These are phyloP conservation scores for Exophiala sideris DNA, from an alignment of 2,329 filamentous ascomycete genomes.

Conservation along the genomic window DNA sequence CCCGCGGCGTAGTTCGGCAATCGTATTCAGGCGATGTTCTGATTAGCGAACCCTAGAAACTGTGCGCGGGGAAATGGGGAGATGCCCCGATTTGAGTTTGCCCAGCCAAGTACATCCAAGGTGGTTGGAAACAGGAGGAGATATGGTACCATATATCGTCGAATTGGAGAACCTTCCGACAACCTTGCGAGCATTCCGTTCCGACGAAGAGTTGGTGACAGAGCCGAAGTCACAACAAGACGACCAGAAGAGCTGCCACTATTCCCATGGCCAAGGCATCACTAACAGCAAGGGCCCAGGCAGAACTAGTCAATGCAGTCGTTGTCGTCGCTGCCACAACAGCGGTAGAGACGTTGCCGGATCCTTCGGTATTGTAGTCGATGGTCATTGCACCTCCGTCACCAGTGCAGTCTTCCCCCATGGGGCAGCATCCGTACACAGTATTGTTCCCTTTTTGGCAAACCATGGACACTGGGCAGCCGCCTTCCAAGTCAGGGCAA, in stretches of 20 bases:
- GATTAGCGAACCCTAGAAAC: too few relatives aligned
- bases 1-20: too few relatives aligned
- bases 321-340: constrained; percentile 4
- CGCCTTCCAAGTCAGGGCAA: constrained; percentile 25
- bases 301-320: constrained; percentile 3
- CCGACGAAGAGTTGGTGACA: too few relatives aligned
- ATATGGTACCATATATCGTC: too few relatives aligned
- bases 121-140: too few relatives aligned
- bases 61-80: too few relatives aligned
- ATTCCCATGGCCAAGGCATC: not conserved
- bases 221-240: too few relatives aligned
- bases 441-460: constrained; percentile 24
- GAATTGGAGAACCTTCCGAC: too few relatives aligned
- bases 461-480: constrained; percentile 14
- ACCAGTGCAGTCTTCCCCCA: constrained; percentile 19
- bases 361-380: constrained; percentile 1
- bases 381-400: constrained; percentile 15
- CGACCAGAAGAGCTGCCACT: constrained; percentile 9
- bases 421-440: constrained; percentile 25
- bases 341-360: constrained; percentile 7
- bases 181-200: too few relatives aligned
- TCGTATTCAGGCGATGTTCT: too few relatives aligned
- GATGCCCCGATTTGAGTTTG: too few relatives aligned
- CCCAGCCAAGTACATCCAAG: too few relatives aligned
- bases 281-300: constrained; percentile 6